Evolutionary conservation across 176 grass and related monocot species (phyloP), one percentile per base, ranked within the genome.

Genomic region (Aegilops tauschii): DNA sequence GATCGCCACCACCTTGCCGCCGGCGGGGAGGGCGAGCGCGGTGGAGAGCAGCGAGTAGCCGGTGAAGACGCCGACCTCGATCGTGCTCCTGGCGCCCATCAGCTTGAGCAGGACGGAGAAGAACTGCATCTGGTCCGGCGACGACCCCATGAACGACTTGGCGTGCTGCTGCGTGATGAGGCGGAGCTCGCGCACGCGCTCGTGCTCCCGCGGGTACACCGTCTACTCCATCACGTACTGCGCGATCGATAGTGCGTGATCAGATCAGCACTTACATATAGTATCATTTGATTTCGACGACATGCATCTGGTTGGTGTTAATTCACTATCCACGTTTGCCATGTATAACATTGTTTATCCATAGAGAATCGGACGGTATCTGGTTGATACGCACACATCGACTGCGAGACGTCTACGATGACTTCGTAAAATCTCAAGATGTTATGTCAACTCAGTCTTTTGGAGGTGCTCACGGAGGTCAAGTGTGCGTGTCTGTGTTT

Each of bases 31-130:
- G 3, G 90, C 85, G 27, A 94, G 90, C 14, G 93, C 87, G 20
- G 90, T 92, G 81, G 80, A 79, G 73, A 94, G 87, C 76, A 94
- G 85, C 56, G 90, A 91, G 83, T 94, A 94, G 12, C 89, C 92
- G 65, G 89, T 94, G 86, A 85, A 94, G 4, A 94, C 92, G 78
- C 92, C 89, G 50, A 94, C 88, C 80, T 94, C 89, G 49, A 91
- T 78, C 68, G 92, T 75, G 74, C 85, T 94, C 69, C 68, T 91
- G 65, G 92, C 89, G 73, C 79, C 88, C 25, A 89, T 88, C 84
- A 91, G 72, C 89, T 89, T 85, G 65, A 94, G 23, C 30, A 94
- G 78, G 18, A 91, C 23, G 61, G 76, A 83, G 65, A 94, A 73
- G 50, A 94, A 88, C 56, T 91, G 84, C 23, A 87, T 86, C 83